phyloP scores from a whole-genome alignment of 1,284 basidiomycete genomes.

The Blastosporella zonata region DNA sequence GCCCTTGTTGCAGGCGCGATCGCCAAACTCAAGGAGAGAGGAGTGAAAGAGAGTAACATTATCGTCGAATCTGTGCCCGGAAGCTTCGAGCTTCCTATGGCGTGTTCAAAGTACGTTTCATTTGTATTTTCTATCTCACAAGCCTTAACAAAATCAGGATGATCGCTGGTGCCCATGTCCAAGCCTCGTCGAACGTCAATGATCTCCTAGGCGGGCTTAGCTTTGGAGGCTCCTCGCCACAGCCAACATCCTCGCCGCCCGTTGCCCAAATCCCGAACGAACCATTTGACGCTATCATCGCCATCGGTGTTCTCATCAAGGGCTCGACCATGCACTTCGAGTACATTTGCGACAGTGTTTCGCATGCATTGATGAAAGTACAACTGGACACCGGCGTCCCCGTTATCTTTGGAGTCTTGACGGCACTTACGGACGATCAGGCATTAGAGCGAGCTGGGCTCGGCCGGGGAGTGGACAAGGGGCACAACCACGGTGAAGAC shows the following conservation, averaged over 20 bases:
- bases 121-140: conserved; percentile 22
- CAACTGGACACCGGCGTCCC: conserved; percentile 93
- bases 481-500: conserved; percentile 94
- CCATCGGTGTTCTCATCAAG: conserved; percentile 97
- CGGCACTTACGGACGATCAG: conserved; percentile 91
- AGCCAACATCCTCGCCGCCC: conserved; percentile 47
- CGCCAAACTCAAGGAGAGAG: conserved; percentile 74
- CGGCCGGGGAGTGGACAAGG: conserved; percentile 59
- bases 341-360: conserved; percentile 94
- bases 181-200: conserved; percentile 65
- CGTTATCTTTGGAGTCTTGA: conserved; percentile 96
- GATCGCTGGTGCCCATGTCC: conserved; percentile 82
- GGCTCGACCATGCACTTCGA: conserved; percentile 98
- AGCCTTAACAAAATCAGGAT: conserved; percentile 45
- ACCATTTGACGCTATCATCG: conserved; percentile 93
- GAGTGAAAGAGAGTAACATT: conserved; percentile 90
- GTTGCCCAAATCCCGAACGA: conserved; percentile 46
- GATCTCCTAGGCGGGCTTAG: conserved; percentile 79
- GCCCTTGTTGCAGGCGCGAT: conserved; percentile 79
- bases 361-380: conserved; percentile 91
- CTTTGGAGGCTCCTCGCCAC: conserved; percentile 42
- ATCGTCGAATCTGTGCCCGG: conserved; percentile 91
- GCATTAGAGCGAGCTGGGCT: conserved; percentile 91
- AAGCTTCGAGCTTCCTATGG: conserved; percentile 90
- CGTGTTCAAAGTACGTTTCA: conserved; percentile 66